Base-by-base conservation (phyloP, 2,329 filamentous ascomycete species). In the Tolypocladium pustulatum region DNA sequence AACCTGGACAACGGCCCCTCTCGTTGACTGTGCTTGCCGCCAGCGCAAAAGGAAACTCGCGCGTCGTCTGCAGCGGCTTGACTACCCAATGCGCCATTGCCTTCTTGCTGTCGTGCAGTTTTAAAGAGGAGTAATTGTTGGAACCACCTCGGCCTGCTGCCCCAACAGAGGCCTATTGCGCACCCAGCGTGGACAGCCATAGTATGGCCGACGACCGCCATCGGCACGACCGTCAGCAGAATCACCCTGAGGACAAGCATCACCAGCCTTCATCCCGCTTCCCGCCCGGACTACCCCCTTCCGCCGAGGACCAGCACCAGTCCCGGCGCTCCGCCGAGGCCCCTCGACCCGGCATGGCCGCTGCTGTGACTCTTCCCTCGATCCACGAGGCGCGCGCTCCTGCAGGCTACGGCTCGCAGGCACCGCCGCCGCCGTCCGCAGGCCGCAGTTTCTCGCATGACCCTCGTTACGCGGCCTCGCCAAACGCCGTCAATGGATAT, bases 331-430 rank as follows among this genome's bases (percentile, higher is more conserved):
- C 49, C n/a, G 59, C 57, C 61, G 60, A 70, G 59, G 64, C 63
- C 41, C 63, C 68, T 57, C 63, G 66, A 64, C 57, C 63, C 63
- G 71, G 63, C 63, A 79, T 79, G 74, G 75, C 76, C 57, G 67
- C 74, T 55, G 71, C 73, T 59, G 74, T 79, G 60, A 79, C 74
- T 60, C 69, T 80, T 38, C 79, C 80, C 1, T 76, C 79, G 22
- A 81, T 82, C 57, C 74, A 80, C 57, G 79, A 81, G 64, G 68
- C 74, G 54, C 71, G 75, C 56, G 65, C 69, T 38, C 64, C 70
- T 59, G 40, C 40, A 4, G 62, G 65, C 22, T 76, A 76, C 58
- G 67, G 68, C 12, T 64, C 69, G 25, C 57, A 54, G 38, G 12
- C 38, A 30, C 52, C 49, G 27, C 41, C 58, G 36, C 54, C 27